Evolutionary conservation across 805 yeast species (phyloP).

Genomic region (Yarrowia sp.): DNA sequence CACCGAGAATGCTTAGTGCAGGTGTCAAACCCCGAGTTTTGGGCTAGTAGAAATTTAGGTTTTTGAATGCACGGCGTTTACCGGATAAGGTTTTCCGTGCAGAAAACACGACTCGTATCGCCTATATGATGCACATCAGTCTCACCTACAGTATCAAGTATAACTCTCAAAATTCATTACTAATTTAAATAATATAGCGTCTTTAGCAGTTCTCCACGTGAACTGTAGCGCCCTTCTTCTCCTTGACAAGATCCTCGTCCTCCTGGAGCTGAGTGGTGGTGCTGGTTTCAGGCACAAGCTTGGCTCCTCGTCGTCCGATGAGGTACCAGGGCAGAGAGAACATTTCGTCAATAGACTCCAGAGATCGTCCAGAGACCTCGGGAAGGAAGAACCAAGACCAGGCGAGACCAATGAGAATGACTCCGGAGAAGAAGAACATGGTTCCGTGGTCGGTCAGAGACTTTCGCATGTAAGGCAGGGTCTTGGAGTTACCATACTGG

Average conservation of each 20-base stretch:
- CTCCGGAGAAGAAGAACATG: constrained; percentile 51
- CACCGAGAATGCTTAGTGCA: too few relatives aligned
- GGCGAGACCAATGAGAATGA: constrained; percentile 44
- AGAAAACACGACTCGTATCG: not conserved
- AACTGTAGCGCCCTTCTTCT: constrained; percentile 16
- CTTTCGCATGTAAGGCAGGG: constrained; percentile 53
- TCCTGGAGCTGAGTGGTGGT: constrained; percentile 22
- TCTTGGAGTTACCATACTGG: constrained; percentile 58
- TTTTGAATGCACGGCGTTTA: too few relatives aligned
- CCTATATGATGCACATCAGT: not conserved
- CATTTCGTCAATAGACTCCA: constrained; percentile 53
- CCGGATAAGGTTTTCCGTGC: too few relatives aligned
- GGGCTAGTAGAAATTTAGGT: too few relatives aligned
- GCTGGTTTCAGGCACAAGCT: constrained; percentile 18
- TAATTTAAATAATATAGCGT: not conserved
- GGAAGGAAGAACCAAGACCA: constrained; percentile 53
- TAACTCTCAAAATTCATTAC: not conserved
- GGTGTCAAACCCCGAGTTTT: too few relatives aligned
- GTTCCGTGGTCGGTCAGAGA: constrained; percentile 50
- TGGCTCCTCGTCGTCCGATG: constrained; percentile 42
- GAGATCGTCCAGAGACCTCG: constrained; percentile 51
- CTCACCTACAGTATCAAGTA: too few relatives aligned
- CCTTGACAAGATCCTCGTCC: constrained; percentile 13
- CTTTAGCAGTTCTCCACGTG: constrained; percentile 1
- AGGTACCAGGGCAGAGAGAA: constrained; percentile 58